These are phyloP conservation scores for Ilyonectria sp. DNA, from an alignment of 2,329 filamentous ascomycete species.

Conservation along the genomic window DNA sequence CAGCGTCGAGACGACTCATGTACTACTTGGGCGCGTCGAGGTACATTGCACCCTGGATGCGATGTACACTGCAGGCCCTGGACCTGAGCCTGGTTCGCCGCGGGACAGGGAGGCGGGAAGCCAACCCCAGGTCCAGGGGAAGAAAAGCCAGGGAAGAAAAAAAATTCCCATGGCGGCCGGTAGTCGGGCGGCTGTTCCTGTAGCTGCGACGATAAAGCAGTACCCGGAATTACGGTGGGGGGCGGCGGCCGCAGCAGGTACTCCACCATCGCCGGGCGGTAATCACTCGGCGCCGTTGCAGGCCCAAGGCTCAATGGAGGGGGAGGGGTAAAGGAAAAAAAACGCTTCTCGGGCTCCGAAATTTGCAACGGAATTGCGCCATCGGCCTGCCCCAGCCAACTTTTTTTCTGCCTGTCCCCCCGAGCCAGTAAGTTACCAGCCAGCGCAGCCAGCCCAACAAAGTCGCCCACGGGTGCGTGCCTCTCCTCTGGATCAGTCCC, in stretches of 20 bases:
- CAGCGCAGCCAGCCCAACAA: slow-evolving; percentile 23
- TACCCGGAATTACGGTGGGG: slow-evolving; percentile 33
- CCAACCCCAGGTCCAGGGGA: slow-evolving; percentile 1
- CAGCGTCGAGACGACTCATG: background rate
- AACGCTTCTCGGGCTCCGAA: slow-evolving; percentile 40
- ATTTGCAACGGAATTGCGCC: slow-evolving; percentile 47
- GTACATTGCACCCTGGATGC: background rate
- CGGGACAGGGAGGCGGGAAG: slow-evolving; percentile 6
- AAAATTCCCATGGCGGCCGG: slow-evolving; percentile 16
- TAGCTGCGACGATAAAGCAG: slow-evolving; percentile 23
- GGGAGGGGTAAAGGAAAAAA: slow-evolving; percentile 45
- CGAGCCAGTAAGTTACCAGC: background rate
- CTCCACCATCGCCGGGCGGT: slow-evolving; percentile 33
- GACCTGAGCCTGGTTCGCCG: slow-evolving; percentile 1
- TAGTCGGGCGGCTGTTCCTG: slow-evolving; percentile 25
- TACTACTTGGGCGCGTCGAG: background rate
- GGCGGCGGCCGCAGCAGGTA: slow-evolving; percentile 31
- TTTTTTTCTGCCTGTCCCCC: background rate
- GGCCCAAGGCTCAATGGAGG: slow-evolving; percentile 38
- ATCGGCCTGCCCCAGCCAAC: slow-evolving; percentile 38
- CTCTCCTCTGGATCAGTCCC: background rate
- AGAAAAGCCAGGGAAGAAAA: background rate
- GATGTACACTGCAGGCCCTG: background rate
- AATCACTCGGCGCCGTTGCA: slow-evolving; percentile 38
- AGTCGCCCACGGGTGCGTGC: slow-evolving; percentile 14